Base-by-base conservation (phyloP, 2,329 filamentous ascomycete species). In the Delphinella strobiligena region DNA sequence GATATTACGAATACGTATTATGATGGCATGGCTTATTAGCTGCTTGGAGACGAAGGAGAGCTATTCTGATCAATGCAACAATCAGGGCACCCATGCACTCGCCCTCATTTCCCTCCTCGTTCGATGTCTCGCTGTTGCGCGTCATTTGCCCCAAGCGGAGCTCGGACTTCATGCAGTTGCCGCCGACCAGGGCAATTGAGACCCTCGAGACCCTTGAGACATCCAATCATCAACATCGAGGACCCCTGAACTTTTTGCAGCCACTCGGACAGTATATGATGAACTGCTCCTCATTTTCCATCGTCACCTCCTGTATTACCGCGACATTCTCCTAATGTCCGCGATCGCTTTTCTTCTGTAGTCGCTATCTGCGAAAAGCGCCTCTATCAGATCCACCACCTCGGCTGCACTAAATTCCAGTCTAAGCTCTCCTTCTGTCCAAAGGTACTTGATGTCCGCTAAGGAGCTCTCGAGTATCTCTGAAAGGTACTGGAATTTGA, bases 361-460 rank as follows among this genome's bases (percentile, higher is more conserved):
- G 27, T 73, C 69, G 46, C 71, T 75, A 47, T 79, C 76, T 14
- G 75, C 74, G 55, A 80, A 80, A 27, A 80, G 55, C 14, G 75
- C 76, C 54, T 75, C 66, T 37, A 80, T 73, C 54, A 80, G 51
- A 49, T 79, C 76, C 11, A 77, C 62, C 7, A 80, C 68, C 52
- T 80, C 76, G 24, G 76, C 73, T 2, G 62, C 61, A 17, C 67
- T 67, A 58, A 79, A 80, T 51, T 80, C 75, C 40, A 78, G 53
- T 44, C 69, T 70, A 49, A 80, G 50, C 54, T 76, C 76, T n/a
- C 74, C 73, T 48, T 80, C 75, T 2, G 64, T 66, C 76, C 76
- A 80, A 32, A 80, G 54, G 46, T 72, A 80, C 50, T 72, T 77
- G 58, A 80, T 80, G 50, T 80, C 76, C 15, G 72, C 75, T 12